Percentiles rank a stretch among this genome's conserved stretches.
Conservation (phyloP, 805 yeast genomes). For the Scheffersomyces lignosus region DNA sequence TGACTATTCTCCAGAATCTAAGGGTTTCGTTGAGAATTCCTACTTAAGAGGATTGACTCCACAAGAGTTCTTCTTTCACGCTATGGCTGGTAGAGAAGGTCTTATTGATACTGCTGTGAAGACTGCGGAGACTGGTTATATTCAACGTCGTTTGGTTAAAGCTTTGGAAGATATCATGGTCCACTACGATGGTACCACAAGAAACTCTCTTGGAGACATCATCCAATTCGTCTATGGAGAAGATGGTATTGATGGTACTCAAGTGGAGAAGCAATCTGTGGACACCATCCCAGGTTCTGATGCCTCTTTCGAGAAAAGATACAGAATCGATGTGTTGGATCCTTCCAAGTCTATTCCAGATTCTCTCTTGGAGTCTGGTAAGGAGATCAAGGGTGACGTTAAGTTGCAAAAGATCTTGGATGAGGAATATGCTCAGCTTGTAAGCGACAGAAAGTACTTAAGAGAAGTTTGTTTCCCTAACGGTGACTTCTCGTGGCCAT, state of each 20-base stretch:
- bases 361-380: conserved; percentile 80
- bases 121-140: conserved; percentile 96
- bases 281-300: conserved; percentile 96
- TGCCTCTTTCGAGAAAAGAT: conserved; percentile 75
- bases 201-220: conserved; percentile 95
- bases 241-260: conserved; percentile 98
- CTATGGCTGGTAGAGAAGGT: conserved; percentile 99
- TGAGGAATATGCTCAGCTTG: conserved; percentile 77
- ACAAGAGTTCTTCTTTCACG: conserved; percentile 98
- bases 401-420: conserved; percentile 80
- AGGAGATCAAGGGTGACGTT: conserved; percentile 87
- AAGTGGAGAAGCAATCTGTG: conserved; percentile 93
- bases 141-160: conserved; percentile 96
- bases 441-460: conserved; percentile 73
- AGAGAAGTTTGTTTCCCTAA: conserved; percentile 81
- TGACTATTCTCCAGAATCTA: conserved; percentile 97
- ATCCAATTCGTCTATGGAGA: conserved; percentile 98
- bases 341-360: conserved; percentile 62
- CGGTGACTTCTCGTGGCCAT: conserved; percentile 96
- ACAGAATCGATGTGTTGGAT: conserved; percentile 83
- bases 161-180: conserved; percentile 98
- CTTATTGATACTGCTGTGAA: conserved; percentile 98
- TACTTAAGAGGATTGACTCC: conserved; percentile 97
- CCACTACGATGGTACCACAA: conserved; percentile 96
- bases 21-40: conserved; percentile 97